These are phyloP conservation scores for Blastomyces silverae DNA, from an alignment of 2,329 filamentous ascomycete species.

Conservation along the genomic window DNA sequence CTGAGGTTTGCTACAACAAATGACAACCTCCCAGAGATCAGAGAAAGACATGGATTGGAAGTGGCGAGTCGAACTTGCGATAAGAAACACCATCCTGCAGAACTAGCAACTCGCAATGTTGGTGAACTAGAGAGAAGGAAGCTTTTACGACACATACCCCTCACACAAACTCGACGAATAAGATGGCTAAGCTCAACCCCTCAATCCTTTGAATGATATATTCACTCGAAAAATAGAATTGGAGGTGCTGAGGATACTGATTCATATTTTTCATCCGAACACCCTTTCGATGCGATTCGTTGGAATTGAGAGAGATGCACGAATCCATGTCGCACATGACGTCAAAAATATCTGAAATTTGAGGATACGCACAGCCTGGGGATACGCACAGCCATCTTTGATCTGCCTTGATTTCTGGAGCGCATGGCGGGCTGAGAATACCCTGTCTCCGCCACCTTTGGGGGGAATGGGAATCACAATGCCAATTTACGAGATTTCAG, in stretches of 20 bases:
- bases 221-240: neutral
- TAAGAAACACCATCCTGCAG: neutral
- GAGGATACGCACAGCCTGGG: slow-evolving; percentile 8
- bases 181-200: neutral
- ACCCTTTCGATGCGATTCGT: neutral
- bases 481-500: neutral
- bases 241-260: neutral
- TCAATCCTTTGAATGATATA: neutral
- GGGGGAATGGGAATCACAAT: neutral
- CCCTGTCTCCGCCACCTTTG: neutral
- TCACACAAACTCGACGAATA: neutral
- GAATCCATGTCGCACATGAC: slow-evolving; percentile 3
- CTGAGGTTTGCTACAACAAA: neutral
- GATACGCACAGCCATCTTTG: slow-evolving; percentile 8
- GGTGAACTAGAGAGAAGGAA: neutral
- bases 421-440: slow-evolving; percentile 1
- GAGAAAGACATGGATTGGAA: neutral
- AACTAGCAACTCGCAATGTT: neutral
- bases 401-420: neutral
- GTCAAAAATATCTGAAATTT: slow-evolving; percentile 11
- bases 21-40: neutral
- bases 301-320: neutral
- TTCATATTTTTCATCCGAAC: neutral
- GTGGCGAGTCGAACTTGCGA: neutral
- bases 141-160: neutral